phyloP scores from a whole-genome alignment of 768 basidiomycete genomes.

The Russula earlei region DNA sequence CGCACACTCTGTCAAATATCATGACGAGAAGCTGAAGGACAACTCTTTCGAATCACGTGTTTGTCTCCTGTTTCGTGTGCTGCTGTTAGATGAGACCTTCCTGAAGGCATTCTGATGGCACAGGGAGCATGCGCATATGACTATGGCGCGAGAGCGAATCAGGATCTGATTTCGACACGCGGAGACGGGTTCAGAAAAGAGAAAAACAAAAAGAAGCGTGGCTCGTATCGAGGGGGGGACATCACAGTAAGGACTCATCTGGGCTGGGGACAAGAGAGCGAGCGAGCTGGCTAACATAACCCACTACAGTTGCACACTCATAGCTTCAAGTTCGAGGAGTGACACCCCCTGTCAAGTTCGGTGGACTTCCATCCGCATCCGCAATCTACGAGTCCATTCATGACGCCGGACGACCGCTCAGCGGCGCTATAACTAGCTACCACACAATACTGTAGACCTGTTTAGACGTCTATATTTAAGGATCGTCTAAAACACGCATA shows the following conservation, averaged over 20 bases:
- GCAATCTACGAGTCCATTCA: background rate
- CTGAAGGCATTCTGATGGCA: conserved; percentile 7
- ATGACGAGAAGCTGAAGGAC: conserved; percentile 43
- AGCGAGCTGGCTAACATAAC: background rate
- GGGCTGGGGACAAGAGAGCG: background rate
- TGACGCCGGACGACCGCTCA: background rate
- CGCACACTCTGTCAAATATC: conserved; percentile 43
- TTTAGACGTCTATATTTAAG: conserved; percentile 8
- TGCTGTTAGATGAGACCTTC: background rate
- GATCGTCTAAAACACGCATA: conserved; percentile 18
- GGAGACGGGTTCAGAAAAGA: conserved; percentile 96
- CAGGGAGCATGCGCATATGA: conserved; percentile 63
- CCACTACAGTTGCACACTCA: conserved; percentile 58
- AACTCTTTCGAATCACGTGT: conserved; percentile 82
- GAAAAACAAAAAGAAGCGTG: conserved; percentile 99
- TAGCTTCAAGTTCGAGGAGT: conserved; percentile 76
- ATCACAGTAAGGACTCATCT: conserved; percentile 55
- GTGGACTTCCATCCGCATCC: background rate
- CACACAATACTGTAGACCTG: background rate
- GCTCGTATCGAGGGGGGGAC: conserved; percentile 88
- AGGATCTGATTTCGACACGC: conserved; percentile 85
- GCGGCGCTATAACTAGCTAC: background rate
- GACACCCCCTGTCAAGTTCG: background rate
- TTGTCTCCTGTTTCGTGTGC: conserved; percentile 20
- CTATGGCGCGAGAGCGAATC: conserved; percentile 79